Evolutionary conservation across 257 asterid species (phyloP).

Genomic region (Agastache rugosa): DNA sequence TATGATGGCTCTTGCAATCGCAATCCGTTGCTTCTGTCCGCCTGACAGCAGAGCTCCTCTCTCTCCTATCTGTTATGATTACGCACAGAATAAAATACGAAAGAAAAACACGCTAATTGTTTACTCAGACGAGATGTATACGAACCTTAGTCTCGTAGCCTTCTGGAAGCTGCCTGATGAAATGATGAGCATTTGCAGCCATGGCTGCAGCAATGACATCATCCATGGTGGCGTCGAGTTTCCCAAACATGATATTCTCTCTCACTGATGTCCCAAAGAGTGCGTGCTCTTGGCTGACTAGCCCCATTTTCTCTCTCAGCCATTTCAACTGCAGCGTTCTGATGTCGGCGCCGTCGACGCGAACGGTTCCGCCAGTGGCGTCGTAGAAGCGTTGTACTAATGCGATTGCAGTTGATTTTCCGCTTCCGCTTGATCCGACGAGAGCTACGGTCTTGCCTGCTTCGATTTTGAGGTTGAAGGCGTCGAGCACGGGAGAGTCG

Average conservation of each 20-base stretch:
- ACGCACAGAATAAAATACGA: neutral
- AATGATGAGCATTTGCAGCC: conserved; percentile 88
- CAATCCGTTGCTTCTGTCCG: conserved; percentile 91
- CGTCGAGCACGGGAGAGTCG: conserved; percentile 60
- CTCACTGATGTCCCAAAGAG: conserved; percentile 78
- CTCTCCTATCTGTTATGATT: conserved; percentile 57
- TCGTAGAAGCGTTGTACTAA: conserved; percentile 80
- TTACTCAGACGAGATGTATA: too few species aligned
- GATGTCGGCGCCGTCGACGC: conserved; percentile 73
- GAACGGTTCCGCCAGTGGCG: conserved; percentile 54
- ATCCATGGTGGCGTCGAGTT: conserved; percentile 71
- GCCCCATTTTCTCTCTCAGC: conserved; percentile 81
- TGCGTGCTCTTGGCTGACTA: conserved; percentile 91
- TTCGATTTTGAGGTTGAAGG: conserved; percentile 65
- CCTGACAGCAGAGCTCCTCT: conserved; percentile 84
- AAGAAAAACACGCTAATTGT: too few species aligned
- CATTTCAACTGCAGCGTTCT: conserved; percentile 64
- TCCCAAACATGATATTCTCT: conserved; percentile 80
- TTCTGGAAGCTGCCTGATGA: conserved; percentile 75
- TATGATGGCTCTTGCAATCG: conserved; percentile 83
- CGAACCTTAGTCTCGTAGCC: conserved; percentile 93
- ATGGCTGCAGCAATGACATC: conserved; percentile 77
- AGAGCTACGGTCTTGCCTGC: conserved; percentile 85
- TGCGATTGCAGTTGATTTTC: conserved; percentile 82
- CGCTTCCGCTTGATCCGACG: conserved; percentile 92